Evolutionary conservation across 2,329 filamentous ascomycete genomes (phyloP).

Genomic region (Cercospora zeina): DNA sequence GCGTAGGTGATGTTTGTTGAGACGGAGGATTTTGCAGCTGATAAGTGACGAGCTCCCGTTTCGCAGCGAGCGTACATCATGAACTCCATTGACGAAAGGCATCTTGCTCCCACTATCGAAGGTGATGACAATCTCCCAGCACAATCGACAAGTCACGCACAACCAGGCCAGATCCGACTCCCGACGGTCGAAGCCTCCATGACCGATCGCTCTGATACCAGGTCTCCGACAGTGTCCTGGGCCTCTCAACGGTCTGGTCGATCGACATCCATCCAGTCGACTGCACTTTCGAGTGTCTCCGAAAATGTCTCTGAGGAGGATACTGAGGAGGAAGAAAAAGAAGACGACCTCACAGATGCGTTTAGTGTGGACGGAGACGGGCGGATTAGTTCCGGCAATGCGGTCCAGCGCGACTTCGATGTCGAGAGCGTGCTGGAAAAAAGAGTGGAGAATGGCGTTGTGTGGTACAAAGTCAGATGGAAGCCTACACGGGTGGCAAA

Average conservation of each 20-base stretch:
- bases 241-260: background rate
- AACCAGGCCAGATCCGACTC: background rate
- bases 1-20: background rate
- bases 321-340: background rate
- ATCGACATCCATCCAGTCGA: background rate
- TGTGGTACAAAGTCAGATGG: slow-evolving; percentile 8
- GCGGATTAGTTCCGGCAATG: background rate
- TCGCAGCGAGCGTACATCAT: background rate
- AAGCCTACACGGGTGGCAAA: background rate
- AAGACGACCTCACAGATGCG: background rate
- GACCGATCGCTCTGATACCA: background rate
- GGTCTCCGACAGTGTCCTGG: background rate
- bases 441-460: background rate
- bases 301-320: background rate
- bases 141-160: background rate
- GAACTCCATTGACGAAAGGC: background rate
- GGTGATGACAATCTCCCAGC: background rate
- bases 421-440: background rate
- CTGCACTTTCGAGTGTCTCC: background rate
- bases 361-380: background rate
- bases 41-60: background rate
- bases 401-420: slow-evolving; percentile 6
- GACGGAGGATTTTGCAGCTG: background rate
- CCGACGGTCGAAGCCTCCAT: background rate
- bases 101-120: background rate